Evolutionary conservation across 129 eudicot genomes (phyloP), one percentile per base, ranked within the genome.

Genomic region (Tagetes patula): DNA sequence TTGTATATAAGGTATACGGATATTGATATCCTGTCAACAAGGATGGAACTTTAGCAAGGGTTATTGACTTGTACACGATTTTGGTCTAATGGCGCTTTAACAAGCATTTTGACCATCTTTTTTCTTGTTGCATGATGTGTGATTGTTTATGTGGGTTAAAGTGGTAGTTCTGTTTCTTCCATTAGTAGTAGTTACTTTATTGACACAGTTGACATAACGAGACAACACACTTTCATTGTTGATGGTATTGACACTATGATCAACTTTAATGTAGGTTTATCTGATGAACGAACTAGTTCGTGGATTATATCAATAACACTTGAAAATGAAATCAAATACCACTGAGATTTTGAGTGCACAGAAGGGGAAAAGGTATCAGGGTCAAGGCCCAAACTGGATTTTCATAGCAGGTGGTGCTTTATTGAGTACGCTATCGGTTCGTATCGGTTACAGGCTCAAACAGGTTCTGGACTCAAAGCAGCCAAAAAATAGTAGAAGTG

Each of bases 331-430:
- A 76, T 86, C 96, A 74, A 83, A 85, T 82, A 67, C 75, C 82
- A 80, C 70, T 65, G 84, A 67, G 65, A 79, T 68, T 72, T 53
- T 82, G 76, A 78, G 88, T 77, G 75, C 86, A 67, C 87, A 75
- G 32, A 80, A 83, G 79, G 72, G 87, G 31, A 82, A 68, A 58
- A 56, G 70, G 74, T 52, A 54, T 30, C 86, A 83, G 78, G 84
- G 86, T 42, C 93, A 87, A 77, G 88, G 96, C n/a, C 98, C 98
- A 41, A 94, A 90, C 70, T 94, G 98, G 98, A 79, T 94, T 75
- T 83, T 94, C 39, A 81, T 94, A 27, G 96, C 96, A 69, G 97
- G 98, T 58, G 85, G 98, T 67, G 98, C 98, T 59, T 76, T 94
- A 85, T 47, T 94, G 62, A 94, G 98, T 80, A 87, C 98, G 32